Evolutionary conservation across 148 eudicot genomes (phyloP), one percentile per base, ranked within the genome.

Genomic region (Beta vulgaris): DNA sequence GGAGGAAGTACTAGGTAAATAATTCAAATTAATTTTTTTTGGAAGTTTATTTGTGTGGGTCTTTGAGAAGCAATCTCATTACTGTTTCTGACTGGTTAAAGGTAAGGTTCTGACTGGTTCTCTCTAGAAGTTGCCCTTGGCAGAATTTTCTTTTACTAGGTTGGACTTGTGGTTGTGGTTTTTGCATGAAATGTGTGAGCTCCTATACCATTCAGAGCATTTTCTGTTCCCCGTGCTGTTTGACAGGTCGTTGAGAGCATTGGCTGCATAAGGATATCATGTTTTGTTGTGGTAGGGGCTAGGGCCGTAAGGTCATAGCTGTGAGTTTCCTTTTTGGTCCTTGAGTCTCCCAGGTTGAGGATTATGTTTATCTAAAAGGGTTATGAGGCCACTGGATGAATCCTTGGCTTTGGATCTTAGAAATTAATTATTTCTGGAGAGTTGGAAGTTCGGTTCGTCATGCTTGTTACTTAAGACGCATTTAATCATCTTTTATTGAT

Each of bases 391-490:
- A 64, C 69, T 37, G 26, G n/a, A 3, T 13, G 6, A 51, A 64
- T 64, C 25, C 32, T 51, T 28, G 62, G 31, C 32, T 58, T 58
- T 58, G 18, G 26, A 25, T n/a, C 25, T 39, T 25, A 11, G 28
- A 18, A 23, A 64, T 10, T 7, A 37, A 64, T 36, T 26, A 37
- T 66, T 23, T 62, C 40, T 21, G 10, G 18, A 23, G 49, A 12
- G 69, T 13, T 11, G 14, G 34, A 62, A 25, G 18, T 66, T 37
- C 40, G 48, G 16, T 23, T 63, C 43, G 21, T 35, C 57, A 32
- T 46, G 44, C 54, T 37, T 60, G n/a, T 76, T 29, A 76, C 54
- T 43, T 76, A 16, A n/a, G 19, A 26, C 37, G 16, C 62, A 54
- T 21, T 28, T 60, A 2, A 13, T 18, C 28, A 31, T 21, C 69